Conservation (phyloP, 805 yeast species). For the Millerozyma acaciae region DNA sequence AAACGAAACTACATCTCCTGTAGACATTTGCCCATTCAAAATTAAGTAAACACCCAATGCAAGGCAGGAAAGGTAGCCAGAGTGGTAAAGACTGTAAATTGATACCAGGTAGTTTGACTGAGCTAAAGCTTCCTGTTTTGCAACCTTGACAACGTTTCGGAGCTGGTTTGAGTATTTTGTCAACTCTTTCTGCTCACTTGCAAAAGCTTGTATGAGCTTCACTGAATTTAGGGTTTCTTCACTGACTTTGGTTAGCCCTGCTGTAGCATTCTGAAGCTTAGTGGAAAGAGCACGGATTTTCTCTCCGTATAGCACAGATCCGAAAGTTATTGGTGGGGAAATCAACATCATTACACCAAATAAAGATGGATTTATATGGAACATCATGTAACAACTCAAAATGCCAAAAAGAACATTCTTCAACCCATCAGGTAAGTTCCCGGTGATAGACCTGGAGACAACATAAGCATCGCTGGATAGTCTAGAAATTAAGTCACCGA, state of each 20-base stretch:
- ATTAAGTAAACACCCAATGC: constrained; percentile 42
- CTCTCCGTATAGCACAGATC: constrained; percentile 44
- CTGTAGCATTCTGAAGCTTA: constrained; percentile 41
- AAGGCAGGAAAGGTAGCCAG: constrained; percentile 41
- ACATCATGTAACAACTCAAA: constrained; percentile 43
- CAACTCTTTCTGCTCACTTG: constrained; percentile 41
- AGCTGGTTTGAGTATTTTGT: constrained; percentile 35
- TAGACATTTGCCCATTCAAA: constrained; percentile 41
- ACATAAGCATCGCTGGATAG: constrained; percentile 44
- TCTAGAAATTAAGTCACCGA: constrained; percentile 43
- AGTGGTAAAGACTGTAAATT: constrained; percentile 38
- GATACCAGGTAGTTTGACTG: constrained; percentile 43
- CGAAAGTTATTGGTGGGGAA: constrained; percentile 44
- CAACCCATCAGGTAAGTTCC: constrained; percentile 43
- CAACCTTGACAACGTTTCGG: constrained; percentile 38
- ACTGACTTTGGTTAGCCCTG: constrained; percentile 40
- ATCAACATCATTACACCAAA: constrained; percentile 43
- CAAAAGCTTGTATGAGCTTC: constrained; percentile 41
- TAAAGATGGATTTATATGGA: constrained; percentile 36
- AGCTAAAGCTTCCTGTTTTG: constrained; percentile 42
- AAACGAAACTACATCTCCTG: constrained; percentile 45
- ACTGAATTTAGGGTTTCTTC: constrained; percentile 43
- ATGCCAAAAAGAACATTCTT: constrained; percentile 41
- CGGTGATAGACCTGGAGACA: constrained; percentile 41
- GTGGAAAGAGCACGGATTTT: constrained; percentile 39